Evolutionary conservation across 176 grass and related monocot genomes (phyloP), one percentile per base, ranked within the genome.

Genomic region (Musa troglodytarum): DNA sequence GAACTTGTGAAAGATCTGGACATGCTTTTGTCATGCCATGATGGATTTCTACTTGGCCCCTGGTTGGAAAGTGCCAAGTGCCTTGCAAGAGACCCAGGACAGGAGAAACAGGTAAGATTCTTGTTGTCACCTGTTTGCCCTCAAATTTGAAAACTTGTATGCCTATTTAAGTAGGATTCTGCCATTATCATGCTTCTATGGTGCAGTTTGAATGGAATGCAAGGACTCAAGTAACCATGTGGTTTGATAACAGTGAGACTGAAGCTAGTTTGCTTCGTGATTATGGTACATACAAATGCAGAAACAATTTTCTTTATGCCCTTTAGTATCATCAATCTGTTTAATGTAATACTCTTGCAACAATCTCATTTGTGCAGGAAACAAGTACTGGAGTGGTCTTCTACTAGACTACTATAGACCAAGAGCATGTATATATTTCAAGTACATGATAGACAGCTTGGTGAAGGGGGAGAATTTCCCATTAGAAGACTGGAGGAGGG

Each of bases 141-240:
- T 83, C 21, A 55, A 74, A 29, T 71, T 62, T 53, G 20, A 65
- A 68, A 65, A 25, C 20, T 74, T 26, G 24, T 11, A 2, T 62
- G 49, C 14, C 11, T 65, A 65, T 50, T 19, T 81, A 12, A 28
- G 63, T 6, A 66, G 6, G 49, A 23, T 65, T 19, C 52, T 52
- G 21, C 3, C 66, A 63, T 13, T 63, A 53, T 76, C 53, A 74
- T 34, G 24, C 26, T 29, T 43, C 65, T 65, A 63, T 25, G 4
- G 11, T 96, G 86, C 87, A 96, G 88, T 92, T 89, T 77, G 92
- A 96, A 79, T 96, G 92, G 92, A 96, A 96, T 87, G 88, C 92
- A 50, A 87, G 92, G 81, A 96, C 88, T 67, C 88, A 96, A 79
- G 83, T 96, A 68, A 96, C 92, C 26, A 89, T 96, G 88, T 96